These are phyloP conservation scores for Ophiostoma sp. DNA, from an alignment of 2,329 filamentous ascomycete genomes.

Conservation along the genomic window DNA sequence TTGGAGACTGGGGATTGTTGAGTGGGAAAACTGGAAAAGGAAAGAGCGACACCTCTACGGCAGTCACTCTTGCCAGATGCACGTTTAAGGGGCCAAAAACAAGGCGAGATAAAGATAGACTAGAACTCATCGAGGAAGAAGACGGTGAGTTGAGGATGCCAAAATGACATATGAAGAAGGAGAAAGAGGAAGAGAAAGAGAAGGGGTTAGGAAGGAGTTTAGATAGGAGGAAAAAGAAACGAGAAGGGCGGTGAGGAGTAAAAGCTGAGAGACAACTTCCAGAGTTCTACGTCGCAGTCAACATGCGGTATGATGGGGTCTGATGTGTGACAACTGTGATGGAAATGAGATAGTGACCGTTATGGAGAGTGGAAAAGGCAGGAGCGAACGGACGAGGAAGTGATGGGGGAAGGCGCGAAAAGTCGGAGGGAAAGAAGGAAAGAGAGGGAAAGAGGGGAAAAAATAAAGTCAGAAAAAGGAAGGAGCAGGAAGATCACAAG, in stretches of 20 bases:
- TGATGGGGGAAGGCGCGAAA: not conserved
- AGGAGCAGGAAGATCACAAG: slow-evolving; percentile 3
- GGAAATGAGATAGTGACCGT: not conserved
- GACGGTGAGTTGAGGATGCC: not conserved
- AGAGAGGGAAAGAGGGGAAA: not conserved
- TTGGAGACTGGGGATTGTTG: too few relatives aligned
- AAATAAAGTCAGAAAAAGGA: not conserved
- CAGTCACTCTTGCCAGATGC: not conserved
- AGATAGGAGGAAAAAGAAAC: not conserved
- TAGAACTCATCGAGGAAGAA: not conserved
- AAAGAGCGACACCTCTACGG: not conserved
- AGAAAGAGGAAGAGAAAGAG: not conserved
- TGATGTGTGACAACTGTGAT: not conserved
- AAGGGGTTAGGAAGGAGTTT: not conserved
- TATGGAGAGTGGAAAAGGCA: not conserved
- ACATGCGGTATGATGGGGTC: not conserved
- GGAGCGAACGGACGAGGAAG: not conserved
- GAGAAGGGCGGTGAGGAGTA: not conserved
- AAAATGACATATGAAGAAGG: not conserved
- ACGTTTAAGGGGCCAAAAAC: slow-evolving; percentile 5
- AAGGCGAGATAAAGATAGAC: not conserved
- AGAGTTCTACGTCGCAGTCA: not conserved
- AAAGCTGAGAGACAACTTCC: not conserved
- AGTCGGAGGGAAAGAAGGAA: not conserved
- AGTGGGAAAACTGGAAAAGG: not conserved